Conservation (phyloP, 140 eudicot genomes). For the Ambrosia hybrid region DNA sequence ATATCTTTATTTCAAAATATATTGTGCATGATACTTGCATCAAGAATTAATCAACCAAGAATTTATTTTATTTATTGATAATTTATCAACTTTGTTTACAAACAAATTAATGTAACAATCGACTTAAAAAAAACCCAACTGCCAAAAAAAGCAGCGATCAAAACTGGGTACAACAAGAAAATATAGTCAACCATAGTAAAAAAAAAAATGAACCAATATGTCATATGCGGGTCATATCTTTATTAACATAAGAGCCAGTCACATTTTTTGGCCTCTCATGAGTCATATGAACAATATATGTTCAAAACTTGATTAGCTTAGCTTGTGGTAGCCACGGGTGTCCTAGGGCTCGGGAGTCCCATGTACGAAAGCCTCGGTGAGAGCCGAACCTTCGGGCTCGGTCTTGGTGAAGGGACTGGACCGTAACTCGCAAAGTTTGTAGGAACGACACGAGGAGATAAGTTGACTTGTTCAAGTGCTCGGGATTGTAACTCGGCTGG, state of each 20-base stretch:
- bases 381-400: slow-evolving; percentile 74
- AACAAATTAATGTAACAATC: slow-evolving; percentile 11
- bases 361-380: slow-evolving; percentile 85
- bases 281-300: neutral
- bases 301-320: slow-evolving; percentile 28
- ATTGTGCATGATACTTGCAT: neutral
- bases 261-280: neutral
- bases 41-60: neutral
- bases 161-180: neutral
- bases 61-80: slow-evolving; percentile 11
- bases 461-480: slow-evolving; percentile 93
- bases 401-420: slow-evolving; percentile 92
- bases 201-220: slow-evolving; percentile 29
- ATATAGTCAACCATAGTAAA: neutral
- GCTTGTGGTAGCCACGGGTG: slow-evolving; percentile 51
- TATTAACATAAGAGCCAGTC: neutral
- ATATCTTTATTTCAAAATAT: neutral
- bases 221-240: slow-evolving; percentile 8
- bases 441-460: slow-evolving; percentile 67
- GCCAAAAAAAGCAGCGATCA: slow-evolving; percentile 16
- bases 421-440: slow-evolving; percentile 47
- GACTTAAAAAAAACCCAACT: neutral
- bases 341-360: slow-evolving; percentile 95
- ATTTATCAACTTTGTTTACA: slow-evolving; percentile 17
- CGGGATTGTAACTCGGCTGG: slow-evolving; percentile 79